Conservation (phyloP, 192 early-diverging fungal genomes). For the Coemansia sp. region DNA sequence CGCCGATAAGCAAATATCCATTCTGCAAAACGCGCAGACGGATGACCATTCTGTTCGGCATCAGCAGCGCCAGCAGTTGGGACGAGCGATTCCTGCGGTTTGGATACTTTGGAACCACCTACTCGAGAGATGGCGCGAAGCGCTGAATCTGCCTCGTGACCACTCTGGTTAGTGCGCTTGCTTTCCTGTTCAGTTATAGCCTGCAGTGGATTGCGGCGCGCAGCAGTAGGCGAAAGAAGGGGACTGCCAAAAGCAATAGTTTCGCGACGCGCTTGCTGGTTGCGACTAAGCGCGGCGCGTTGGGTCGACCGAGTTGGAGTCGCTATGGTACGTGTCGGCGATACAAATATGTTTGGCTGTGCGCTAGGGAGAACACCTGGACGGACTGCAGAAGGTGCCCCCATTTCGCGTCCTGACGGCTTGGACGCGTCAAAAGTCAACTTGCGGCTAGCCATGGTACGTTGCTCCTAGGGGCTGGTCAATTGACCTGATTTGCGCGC, state of each 20-base stretch:
- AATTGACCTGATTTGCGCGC: no score
- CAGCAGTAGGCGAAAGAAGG: background rate
- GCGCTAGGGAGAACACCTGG: conserved; percentile 15
- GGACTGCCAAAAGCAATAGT: conserved; percentile 17
- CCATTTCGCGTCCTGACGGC: conserved; percentile 28
- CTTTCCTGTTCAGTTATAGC: conserved; percentile 40
- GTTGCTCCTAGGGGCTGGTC: no score
- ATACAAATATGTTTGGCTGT: conserved; percentile 16
- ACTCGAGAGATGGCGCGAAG: background rate
- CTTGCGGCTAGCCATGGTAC: conserved; percentile 41
- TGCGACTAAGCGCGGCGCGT: conserved; percentile 29
- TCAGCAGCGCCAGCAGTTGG: background rate
- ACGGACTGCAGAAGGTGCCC: conserved; percentile 31
- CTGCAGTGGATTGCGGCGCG: conserved; percentile 34
- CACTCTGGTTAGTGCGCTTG: conserved; percentile 20
- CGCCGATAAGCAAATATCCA: conserved; percentile 49
- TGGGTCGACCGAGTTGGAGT: conserved; percentile 41
- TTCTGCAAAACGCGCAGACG: conserved; percentile 40
- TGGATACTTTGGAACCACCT: background rate
- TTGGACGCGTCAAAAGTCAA: conserved; percentile 49
- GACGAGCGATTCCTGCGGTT: no score
- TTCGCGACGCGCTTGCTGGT: conserved; percentile 16
- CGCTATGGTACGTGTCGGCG: conserved; percentile 25
- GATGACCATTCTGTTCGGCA: conserved; percentile 27
- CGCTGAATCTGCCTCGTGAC: conserved; percentile 1